Evolutionary conservation across 371 early-diverging fungal species (phyloP).

Genomic region (Quaeritorhiza haematococci): DNA sequence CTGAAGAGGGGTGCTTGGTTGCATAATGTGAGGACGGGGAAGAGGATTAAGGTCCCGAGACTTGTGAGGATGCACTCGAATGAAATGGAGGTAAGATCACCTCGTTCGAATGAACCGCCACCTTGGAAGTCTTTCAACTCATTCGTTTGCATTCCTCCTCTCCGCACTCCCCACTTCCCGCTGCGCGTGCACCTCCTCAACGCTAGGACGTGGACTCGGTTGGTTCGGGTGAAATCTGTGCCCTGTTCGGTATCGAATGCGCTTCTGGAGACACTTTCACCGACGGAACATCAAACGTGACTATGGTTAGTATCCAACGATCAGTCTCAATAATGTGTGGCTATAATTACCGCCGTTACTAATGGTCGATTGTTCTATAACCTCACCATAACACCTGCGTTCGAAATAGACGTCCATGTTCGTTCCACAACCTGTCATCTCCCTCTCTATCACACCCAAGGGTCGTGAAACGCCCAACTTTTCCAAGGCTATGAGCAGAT

Average conservation of each 20-base stretch:
- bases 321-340: no score
- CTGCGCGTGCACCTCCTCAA: no score
- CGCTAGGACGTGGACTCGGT: constrained; percentile 87
- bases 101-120: not conserved
- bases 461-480: constrained; percentile 89
- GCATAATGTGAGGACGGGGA: constrained; percentile 85
- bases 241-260: constrained; percentile 97
- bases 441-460: constrained; percentile 84
- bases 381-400: no score
- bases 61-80: constrained; percentile 97
- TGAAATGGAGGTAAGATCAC: constrained; percentile 73
- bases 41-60: constrained; percentile 91
- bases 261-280: constrained; percentile 96
- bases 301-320: constrained; percentile 75
- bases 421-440: constrained; percentile 96
- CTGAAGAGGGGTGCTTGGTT: constrained; percentile 82
- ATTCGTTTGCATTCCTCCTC: not conserved
- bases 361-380: no score
- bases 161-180: no score
- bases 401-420: constrained; percentile 85
- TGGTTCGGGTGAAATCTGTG: constrained; percentile 96
- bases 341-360: no score
- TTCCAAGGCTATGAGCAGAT: constrained; percentile 88
- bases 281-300: constrained; percentile 72
- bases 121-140: not conserved